Evolutionary conservation across 2,329 filamentous ascomycete genomes (phyloP), one percentile per base, ranked within the genome.

Genomic region (Cladophialophora psammophila): DNA sequence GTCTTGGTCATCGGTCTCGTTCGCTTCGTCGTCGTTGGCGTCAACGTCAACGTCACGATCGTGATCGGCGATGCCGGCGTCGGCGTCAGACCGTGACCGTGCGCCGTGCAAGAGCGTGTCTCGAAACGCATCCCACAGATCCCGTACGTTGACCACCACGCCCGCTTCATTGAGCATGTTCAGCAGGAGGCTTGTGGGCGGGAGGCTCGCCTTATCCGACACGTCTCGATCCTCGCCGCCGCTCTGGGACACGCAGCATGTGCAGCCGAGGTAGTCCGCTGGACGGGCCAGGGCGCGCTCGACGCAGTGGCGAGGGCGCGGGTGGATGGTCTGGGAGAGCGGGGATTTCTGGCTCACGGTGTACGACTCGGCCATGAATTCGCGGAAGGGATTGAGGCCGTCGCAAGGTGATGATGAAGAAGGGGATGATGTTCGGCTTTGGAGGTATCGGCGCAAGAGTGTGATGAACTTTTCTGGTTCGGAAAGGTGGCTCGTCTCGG

Each of bases 161-260:
- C 87, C 87, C 0, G 87, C 88, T 74, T 90, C 88, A 18, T 89
- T 80, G 72, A 89, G 88, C 58, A 90, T 78, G 68, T 87, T 86
- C 73, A 89, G 89, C 31, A 90, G 72, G 20, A 89, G 84, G 2
- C 87, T 83, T 7, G 86, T 86, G 1, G 85, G 79, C 5, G 87
- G 87, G 69, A 88, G 86, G 12, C 81, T 84, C 6, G 64, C 6
- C 81, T 76, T 15, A 84, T 83, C 36, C 87, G 20, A n/a, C 6
- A 53, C 38, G 5, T 38, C 50, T 9, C 40, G 45, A 1, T 26
- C 40, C 5, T 7, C 6, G 20, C 32, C n/a, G 7, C 8, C 18
- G 31, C 26, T 5, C 7, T 12, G 18, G 15, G 60, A 31, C 36
- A 34, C 32, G 64, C 84, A 86, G 73, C 84, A 86, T 5, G 81